These are phyloP conservation scores for Forsythia suspensa DNA, from an alignment of 257 asterid genomes.

Conservation along the genomic window DNA sequence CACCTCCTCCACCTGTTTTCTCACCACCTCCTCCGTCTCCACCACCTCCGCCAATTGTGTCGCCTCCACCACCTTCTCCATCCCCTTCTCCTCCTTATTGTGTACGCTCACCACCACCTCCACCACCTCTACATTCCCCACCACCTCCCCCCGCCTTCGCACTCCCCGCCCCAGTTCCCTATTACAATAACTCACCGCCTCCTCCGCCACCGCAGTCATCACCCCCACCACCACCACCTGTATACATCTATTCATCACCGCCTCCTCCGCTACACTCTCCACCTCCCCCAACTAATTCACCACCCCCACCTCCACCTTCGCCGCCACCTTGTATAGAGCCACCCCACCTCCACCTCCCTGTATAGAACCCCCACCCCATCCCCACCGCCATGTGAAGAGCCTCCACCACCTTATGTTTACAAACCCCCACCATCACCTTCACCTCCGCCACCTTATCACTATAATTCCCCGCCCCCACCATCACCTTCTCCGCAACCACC, in stretches of 20 bases:
- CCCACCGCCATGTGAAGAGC: conserved; percentile 57
- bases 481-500: conserved; percentile 49
- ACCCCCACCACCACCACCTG: conserved; percentile 43
- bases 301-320: conserved; percentile 56
- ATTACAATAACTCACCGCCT: conserved; percentile 29
- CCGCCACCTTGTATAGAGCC: conserved; percentile 61
- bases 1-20: conserved; percentile 8
- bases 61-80: conserved; percentile 27
- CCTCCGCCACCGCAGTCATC: conserved; percentile 24
- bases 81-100: conserved; percentile 36
- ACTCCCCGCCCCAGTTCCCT: conserved; percentile 28
- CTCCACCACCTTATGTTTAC: conserved; percentile 44
- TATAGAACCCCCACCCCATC: conserved; percentile 52
- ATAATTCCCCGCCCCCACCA: conserved; percentile 38
- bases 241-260: conserved; percentile 34
- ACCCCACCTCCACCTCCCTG: conserved; percentile 43
- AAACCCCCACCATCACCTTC: conserved; percentile 66
- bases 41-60: not conserved
- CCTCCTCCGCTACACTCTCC: conserved; percentile 47
- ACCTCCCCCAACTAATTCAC: conserved; percentile 48
- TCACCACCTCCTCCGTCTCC: conserved; percentile 42
- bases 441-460: conserved; percentile 48
- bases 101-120: conserved; percentile 30
- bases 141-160: conserved; percentile 24
- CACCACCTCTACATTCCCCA: conserved; percentile 42